A percentile compares a stretch with the other conserved stretches of the same genome.
Conservation (phyloP, 2,329 filamentous ascomycete species). For the Fusarium irregulare region DNA sequence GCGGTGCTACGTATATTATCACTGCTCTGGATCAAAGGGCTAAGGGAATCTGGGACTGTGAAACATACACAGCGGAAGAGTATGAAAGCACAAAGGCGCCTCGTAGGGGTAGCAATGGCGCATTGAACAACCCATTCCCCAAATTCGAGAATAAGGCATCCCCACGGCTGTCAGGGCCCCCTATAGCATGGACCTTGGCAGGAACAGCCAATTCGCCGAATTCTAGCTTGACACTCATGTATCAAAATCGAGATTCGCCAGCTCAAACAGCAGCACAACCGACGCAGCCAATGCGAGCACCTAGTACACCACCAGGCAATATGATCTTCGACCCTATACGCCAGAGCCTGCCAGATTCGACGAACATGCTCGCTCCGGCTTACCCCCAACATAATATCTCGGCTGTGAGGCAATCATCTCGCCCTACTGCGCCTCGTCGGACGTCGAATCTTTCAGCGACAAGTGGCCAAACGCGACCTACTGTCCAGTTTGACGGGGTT, state of each 20-base stretch:
- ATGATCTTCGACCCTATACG: slow-evolving; percentile 71
- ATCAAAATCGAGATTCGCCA: slow-evolving; percentile 63
- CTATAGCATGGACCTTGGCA: slow-evolving; percentile 87
- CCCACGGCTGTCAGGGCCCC: slow-evolving; percentile 58
- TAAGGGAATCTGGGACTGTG: slow-evolving; percentile 84
- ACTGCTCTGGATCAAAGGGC: slow-evolving; percentile 89
- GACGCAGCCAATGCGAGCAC: slow-evolving; percentile 45
- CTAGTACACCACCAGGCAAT: slow-evolving; percentile 65
- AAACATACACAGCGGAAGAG: slow-evolving; percentile 76
- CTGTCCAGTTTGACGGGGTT: slow-evolving; percentile 48
- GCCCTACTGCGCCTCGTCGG: slow-evolving; percentile 45
- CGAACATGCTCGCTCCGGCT: slow-evolving; percentile 60
- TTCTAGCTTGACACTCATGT: slow-evolving; percentile 84
- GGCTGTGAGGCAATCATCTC: slow-evolving; percentile 59
- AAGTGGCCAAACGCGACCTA: slow-evolving; percentile 36
- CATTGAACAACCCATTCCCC: slow-evolving; percentile 56
- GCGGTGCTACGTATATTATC: slow-evolving; percentile 86
- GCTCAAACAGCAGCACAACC: slow-evolving; percentile 15
- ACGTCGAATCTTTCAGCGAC: slow-evolving; percentile 39
- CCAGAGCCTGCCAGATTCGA: slow-evolving; percentile 63
- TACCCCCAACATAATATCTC: slow-evolving; percentile 63
- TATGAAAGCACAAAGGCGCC: slow-evolving; percentile 75
- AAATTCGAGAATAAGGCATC: slow-evolving; percentile 60
- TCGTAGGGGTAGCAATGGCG: slow-evolving; percentile 54
- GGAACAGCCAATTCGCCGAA: slow-evolving; percentile 88